phyloP scores from a whole-genome alignment of 805 yeast genomes.

The Pichia cabralensis region DNA sequence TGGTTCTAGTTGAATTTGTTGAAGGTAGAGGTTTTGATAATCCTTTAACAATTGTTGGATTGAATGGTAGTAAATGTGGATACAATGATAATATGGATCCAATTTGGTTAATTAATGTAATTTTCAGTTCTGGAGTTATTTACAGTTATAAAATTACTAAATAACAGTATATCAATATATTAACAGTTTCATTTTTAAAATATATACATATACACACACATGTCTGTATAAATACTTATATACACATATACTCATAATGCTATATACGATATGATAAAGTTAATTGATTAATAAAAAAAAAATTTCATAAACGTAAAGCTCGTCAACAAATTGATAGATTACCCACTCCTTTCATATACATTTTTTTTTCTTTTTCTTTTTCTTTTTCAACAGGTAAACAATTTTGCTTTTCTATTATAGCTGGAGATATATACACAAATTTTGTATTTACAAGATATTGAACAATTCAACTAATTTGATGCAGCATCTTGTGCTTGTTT shows the following conservation, averaged over 20 bases:
- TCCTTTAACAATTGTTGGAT: constrained; percentile 18
- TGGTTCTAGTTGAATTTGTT: constrained; percentile 25
- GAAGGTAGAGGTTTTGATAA: constrained; percentile 14
- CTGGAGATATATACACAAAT: no score
- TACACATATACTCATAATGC: neutral
- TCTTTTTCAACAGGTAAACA: neutral
- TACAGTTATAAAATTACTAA: constrained; percentile 1
- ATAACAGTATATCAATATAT: no score
- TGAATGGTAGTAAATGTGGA: constrained; percentile 5
- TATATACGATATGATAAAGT: neutral
- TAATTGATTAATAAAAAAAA: no score
- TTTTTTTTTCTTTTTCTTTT: neutral
- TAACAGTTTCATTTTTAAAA: no score
- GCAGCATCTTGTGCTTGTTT: constrained; percentile 7
- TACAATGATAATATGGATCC: constrained; percentile 7
- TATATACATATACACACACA: no score
- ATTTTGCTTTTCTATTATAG: no score
- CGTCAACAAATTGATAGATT: no score
- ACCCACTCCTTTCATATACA: no score
- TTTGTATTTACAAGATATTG: no score
- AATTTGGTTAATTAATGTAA: constrained; percentile 6
- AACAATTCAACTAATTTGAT: neutral
- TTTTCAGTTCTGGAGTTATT: neutral
- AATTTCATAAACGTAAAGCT: neutral
- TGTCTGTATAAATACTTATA: no score